phyloP scores from a whole-genome alignment of 1,284 basidiomycete genomes.

The Sutorius eximius region DNA sequence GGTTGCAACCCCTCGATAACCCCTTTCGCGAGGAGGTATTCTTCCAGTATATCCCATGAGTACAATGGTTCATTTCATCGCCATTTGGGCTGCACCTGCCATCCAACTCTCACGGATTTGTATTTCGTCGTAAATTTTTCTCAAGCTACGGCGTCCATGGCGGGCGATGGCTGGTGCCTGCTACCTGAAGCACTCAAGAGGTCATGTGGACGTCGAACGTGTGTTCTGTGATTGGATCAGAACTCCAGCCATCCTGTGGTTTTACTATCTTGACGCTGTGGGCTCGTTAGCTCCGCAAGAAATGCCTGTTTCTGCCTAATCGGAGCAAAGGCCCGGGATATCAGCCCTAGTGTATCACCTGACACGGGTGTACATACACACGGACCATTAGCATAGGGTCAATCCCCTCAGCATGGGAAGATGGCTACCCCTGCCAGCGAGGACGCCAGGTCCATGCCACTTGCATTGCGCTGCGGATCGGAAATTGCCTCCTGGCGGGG shows the following conservation, averaged over 20 bases:
- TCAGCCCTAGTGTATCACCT: no score
- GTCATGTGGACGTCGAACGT: neutral
- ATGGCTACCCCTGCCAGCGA: neutral
- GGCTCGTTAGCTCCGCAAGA: no score
- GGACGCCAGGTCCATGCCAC: neutral
- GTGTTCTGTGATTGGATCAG: neutral
- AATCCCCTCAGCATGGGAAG: neutral
- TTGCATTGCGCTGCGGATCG: neutral
- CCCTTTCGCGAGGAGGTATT: neutral
- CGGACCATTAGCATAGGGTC: slow-evolving; percentile 5
- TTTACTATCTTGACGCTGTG: no score
- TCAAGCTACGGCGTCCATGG: neutral
- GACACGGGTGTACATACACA: neutral
- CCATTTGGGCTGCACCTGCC: neutral
- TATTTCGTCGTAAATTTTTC: neutral
- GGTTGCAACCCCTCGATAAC: neutral
- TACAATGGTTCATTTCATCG: neutral
- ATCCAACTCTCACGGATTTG: neutral
- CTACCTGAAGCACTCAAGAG: neutral
- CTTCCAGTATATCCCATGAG: neutral
- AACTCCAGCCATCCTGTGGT: no score
- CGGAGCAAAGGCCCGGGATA: neutral
- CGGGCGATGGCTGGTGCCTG: neutral
- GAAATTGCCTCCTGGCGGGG: neutral
- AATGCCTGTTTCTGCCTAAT: neutral